Evolutionary conservation across 83 land plant species (phyloP), one percentile per base, ranked within the genome.

Genomic region (Picea abies): DNA sequence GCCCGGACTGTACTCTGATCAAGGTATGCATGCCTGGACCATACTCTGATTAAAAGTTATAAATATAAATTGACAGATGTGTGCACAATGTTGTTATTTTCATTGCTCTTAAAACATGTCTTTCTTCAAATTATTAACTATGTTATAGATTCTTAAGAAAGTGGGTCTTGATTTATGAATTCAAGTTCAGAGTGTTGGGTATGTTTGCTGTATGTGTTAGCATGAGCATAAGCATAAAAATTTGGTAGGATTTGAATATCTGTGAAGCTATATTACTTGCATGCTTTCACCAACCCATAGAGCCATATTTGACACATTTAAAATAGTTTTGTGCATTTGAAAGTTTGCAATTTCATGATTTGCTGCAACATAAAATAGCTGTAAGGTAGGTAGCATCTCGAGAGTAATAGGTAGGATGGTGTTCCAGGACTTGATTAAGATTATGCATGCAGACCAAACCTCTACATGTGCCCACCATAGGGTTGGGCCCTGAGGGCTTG

Each of bases 1-100:
- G 85, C 67, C 79, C 65, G 7, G 93, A 90, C 73, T 87, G 84
- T 81, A 89, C 93, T 4, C 32, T 92, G 22, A 84, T 92, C 12
- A 92, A 90, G 92, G 92, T 88, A 73, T 62, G 60, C 4, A 35
- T 60, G 14, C 3, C 26, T 66, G 69, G 69, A n/a, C 8, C 6
- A 19, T 39, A 19, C 49, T 11, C 71, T n/a, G 2, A 17, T 63
- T 3, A 19, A n/a, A 11, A 8, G 11, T 4, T 63, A 19, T 63
- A 22, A 3, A 63, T 63, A 19, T 63, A 22, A 15, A 63, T 19
- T 62, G 15, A 19, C 12, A 63, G 66, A 6, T 66, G 8, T 41
- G 6, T 63, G 49, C 3, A 64, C 6, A 19, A 32, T 56, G 62
- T 76, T 79, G 26, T 60, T 52, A 4, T 56, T 58, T 44, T 11